Evolutionary conservation across 2,329 filamentous ascomycete genomes (phyloP).

Genomic region (Ampelomyces quisqualis): DNA sequence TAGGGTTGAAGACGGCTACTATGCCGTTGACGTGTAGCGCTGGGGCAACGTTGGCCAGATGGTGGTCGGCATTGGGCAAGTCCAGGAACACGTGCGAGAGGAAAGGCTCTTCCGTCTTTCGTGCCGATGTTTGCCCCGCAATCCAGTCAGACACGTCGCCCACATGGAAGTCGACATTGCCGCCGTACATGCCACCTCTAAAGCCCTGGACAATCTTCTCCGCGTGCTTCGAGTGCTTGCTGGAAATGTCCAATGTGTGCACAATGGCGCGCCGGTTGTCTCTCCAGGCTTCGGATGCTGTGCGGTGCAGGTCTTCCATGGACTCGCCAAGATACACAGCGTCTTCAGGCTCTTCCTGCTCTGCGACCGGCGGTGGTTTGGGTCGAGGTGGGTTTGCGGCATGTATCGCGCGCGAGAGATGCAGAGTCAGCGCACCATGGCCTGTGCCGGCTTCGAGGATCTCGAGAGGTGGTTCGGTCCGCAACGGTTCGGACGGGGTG

Average conservation of each 20-base stretch:
- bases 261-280: constrained; percentile 64
- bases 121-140: constrained; percentile 45
- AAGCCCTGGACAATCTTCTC: constrained; percentile 66
- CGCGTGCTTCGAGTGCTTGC: constrained; percentile 64
- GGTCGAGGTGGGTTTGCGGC: constrained; percentile 64
- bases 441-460: constrained; percentile 84
- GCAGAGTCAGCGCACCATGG: constrained; percentile 76
- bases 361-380: constrained; percentile 12
- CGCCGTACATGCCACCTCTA: constrained; percentile 67
- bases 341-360: constrained; percentile 30
- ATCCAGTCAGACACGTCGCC: constrained; percentile 67
- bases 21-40: constrained; percentile 65
- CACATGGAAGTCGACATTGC: constrained; percentile 72
- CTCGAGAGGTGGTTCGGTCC: constrained; percentile 56
- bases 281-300: constrained; percentile 42
- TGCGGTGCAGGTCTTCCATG: constrained; percentile 32
- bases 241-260: constrained; percentile 69
- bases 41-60: constrained; percentile 54
- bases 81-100: constrained; percentile 73
- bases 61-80: constrained; percentile 63
- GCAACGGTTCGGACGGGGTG: constrained; percentile 38
- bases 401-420: constrained; percentile 74
- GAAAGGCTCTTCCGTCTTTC: constrained; percentile 55
- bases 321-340: constrained; percentile 37
- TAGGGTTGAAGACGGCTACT: constrained; percentile 72